Conservation (phyloP, 225 moss, liverwort and hornwort species). For the Climacium dendroides region DNA sequence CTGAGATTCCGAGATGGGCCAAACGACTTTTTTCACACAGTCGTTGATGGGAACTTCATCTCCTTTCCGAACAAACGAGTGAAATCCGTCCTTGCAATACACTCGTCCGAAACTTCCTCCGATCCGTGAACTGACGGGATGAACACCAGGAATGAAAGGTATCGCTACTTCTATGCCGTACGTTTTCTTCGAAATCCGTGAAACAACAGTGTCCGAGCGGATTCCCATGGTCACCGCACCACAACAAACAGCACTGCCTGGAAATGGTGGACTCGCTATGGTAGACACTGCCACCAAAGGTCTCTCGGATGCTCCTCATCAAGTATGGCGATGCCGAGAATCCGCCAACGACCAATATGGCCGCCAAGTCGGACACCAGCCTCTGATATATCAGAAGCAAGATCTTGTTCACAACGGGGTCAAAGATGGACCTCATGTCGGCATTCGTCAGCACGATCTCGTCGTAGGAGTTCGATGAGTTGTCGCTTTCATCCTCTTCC, state of each 20-base stretch:
- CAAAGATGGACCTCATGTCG: slow-evolving; percentile 17
- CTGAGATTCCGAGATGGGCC: accelerated
- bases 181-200: not conserved
- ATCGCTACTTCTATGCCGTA: accelerated
- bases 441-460: not conserved
- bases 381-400: not conserved
- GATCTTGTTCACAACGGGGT: not conserved
- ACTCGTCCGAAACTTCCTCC: accelerated
- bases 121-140: not conserved
- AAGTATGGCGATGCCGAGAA: slow-evolving; percentile 25
- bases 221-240: slow-evolving; percentile 9
- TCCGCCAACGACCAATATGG: slow-evolving; percentile 12
- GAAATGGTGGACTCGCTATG: not conserved
- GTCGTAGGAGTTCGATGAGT: not conserved
- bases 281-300: not conserved
- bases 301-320: not conserved
- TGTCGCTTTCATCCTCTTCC: not conserved
- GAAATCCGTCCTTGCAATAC: accelerated
- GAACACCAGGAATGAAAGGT: not conserved
- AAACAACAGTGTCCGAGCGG: not conserved
- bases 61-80: not conserved
- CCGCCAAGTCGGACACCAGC: not conserved
- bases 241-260: not conserved
- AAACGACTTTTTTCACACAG: accelerated
- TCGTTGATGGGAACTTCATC: not conserved